A percentile compares a stretch with the other conserved stretches of the same genome.
Evolutionary conservation across 176 grass and related monocot species (phyloP).

Genomic region (Microstegium vimineum): DNA sequence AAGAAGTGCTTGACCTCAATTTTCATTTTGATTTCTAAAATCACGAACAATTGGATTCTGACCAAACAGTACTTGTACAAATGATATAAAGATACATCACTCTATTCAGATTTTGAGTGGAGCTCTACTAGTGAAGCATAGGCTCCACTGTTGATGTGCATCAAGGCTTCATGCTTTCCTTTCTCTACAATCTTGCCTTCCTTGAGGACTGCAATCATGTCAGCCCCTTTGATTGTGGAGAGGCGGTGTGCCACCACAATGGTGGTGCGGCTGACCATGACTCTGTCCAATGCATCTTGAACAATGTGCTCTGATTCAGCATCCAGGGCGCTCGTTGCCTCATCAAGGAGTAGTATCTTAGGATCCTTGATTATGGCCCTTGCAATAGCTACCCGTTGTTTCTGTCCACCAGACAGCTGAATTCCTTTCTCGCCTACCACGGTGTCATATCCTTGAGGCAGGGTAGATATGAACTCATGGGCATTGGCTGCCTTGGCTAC

Average conservation of each 20-base stretch:
- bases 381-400: constrained; percentile 50
- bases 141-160: constrained; percentile 38
- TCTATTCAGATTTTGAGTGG: no score
- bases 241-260: constrained; percentile 52
- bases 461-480: constrained; percentile 51
- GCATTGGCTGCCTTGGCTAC: constrained; percentile 52
- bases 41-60: no score
- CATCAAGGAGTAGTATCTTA: constrained; percentile 52
- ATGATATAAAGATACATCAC: no score
- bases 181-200: constrained; percentile 48
- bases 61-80: no score
- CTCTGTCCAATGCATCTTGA: constrained; percentile 49
- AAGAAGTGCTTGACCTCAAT: no score
- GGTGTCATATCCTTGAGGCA: constrained; percentile 52
- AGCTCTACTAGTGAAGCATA: no score
- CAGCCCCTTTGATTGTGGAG: constrained; percentile 60
- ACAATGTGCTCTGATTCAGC: constrained; percentile 48
- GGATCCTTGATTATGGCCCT: constrained; percentile 60
- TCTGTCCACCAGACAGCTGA: constrained; percentile 61
- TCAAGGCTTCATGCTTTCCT: constrained; percentile 42
- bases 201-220: constrained; percentile 54
- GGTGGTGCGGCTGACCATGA: constrained; percentile 48
- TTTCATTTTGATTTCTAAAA: no score
- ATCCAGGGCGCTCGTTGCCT: constrained; percentile 56
- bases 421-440: constrained; percentile 48